These are phyloP conservation scores for Puccinia novopanici DNA, from an alignment of 1,284 basidiomycete genomes.

Conservation along the genomic window DNA sequence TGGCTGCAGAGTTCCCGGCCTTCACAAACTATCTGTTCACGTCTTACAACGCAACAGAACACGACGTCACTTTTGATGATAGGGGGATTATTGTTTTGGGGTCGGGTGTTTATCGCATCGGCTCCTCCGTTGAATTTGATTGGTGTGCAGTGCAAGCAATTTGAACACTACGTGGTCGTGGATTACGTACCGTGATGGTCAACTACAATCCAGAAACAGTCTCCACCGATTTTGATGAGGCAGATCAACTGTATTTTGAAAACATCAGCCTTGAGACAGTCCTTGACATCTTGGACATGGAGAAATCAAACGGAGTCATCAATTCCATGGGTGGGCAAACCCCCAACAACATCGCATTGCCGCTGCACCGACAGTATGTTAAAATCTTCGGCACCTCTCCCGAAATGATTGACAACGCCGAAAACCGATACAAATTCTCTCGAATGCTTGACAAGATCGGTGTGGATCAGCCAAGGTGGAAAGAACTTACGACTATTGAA, in stretches of 20 bases:
- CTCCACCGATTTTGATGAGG: slow-evolving; percentile 98
- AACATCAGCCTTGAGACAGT: slow-evolving; percentile 96
- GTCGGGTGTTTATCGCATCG: slow-evolving; percentile 97
- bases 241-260: slow-evolving; percentile 96
- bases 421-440: slow-evolving; percentile 99
- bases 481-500: slow-evolving; percentile 86
- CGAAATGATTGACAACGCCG: slow-evolving; percentile 99
- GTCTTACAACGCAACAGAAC: slow-evolving; percentile 91
- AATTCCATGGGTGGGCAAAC: slow-evolving; percentile 98
- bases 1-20: slow-evolving; percentile 97
- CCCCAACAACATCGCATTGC: slow-evolving; percentile 96
- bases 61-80: slow-evolving; percentile 86
- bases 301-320: slow-evolving; percentile 86
- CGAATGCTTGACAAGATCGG: slow-evolving; percentile 94
- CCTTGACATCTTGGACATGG: slow-evolving; percentile 92
- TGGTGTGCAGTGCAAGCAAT: slow-evolving; percentile 99
- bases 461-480: slow-evolving; percentile 96
- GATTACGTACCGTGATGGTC: slow-evolving; percentile 97
- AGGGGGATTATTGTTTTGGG: slow-evolving; percentile 95
- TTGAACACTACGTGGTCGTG: slow-evolving; percentile 86
- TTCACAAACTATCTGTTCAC: slow-evolving; percentile 99
- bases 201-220: slow-evolving; percentile 99
- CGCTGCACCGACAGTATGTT: slow-evolving; percentile 90
- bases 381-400: slow-evolving; percentile 98
- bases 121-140: slow-evolving; percentile 98